Conservation (phyloP, 2,329 filamentous ascomycete species). For the Hymenoscyphus linearis region DNA sequence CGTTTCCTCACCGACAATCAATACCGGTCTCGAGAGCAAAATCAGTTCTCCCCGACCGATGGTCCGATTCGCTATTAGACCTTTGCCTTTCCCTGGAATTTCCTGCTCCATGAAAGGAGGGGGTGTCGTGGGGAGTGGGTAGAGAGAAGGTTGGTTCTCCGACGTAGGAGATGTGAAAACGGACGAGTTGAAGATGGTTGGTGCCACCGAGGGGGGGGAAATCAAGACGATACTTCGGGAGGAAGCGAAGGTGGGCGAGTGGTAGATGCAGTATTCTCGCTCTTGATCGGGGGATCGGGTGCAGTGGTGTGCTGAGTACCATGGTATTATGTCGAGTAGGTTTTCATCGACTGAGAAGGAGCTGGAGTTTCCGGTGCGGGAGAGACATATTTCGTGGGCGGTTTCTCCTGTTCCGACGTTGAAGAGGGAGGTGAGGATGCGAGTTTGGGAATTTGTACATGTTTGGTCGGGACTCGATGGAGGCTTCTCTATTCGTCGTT, state of each 20-base stretch:
- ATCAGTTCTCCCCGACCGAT: slow-evolving; percentile 12
- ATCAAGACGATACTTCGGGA: not conserved
- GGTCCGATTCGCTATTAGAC: slow-evolving; percentile 10
- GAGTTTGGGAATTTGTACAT: not conserved
- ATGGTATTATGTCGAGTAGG: not conserved
- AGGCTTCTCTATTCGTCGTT: not conserved
- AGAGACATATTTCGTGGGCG: not conserved
- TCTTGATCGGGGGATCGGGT: not conserved
- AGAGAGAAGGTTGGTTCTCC: not conserved
- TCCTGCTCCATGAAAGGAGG: slow-evolving; percentile 1
- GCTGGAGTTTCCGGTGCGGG: not conserved
- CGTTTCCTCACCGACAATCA: slow-evolving; percentile 8
- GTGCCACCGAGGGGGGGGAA: not conserved
- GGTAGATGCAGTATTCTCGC: not conserved
- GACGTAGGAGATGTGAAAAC: not conserved
- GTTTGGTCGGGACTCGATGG: not conserved
- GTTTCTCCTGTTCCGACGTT: not conserved
- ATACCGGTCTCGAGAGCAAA: slow-evolving; percentile 5
- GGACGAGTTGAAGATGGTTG: not conserved
- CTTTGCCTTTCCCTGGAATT: slow-evolving; percentile 10
- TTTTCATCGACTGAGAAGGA: not conserved
- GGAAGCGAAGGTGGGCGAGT: not conserved
- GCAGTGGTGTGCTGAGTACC: not conserved
- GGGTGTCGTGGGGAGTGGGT: not conserved
- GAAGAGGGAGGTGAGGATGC: not conserved